Percentiles rank a stretch among this genome's conserved stretches.
phyloP scores from a whole-genome alignment of 257 asterid species.

The Capsicum rhomboideum region DNA sequence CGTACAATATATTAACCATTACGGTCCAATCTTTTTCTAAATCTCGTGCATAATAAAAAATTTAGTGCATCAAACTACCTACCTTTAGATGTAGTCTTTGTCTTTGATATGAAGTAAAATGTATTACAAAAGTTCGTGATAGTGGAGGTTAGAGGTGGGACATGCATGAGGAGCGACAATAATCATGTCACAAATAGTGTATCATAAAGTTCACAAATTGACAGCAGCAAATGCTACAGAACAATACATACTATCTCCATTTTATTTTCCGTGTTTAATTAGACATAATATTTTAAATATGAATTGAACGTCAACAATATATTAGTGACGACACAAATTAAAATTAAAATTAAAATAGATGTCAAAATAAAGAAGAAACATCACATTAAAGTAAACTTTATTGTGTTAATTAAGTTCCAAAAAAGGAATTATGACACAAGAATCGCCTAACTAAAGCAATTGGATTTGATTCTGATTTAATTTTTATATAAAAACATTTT shows the following conservation, averaged over 20 bases:
- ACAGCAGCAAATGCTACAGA: neutral
- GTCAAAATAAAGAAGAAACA: no score
- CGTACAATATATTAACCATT: no score
- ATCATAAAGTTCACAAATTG: neutral
- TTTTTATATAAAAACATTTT: no score
- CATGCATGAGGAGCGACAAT: neutral
- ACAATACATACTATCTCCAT: no score
- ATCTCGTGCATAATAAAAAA: no score
- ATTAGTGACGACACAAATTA: no score
- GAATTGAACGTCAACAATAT: neutral
- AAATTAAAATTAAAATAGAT: no score
- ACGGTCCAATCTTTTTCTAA: no score
- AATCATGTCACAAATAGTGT: neutral
- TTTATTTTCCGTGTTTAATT: neutral
- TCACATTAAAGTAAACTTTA: no score
- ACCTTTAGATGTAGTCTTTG: neutral
- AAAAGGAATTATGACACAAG: neutral
- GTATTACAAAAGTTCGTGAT: neutral
- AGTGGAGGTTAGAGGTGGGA: neutral
- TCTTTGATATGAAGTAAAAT: no score
- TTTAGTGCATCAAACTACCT: no score
- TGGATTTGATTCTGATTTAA: neutral
- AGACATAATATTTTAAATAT: neutral
- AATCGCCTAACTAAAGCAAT: neutral
- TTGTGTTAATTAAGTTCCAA: neutral